Conservation (phyloP, 257 asterid genomes). For the Solanum okadae region DNA sequence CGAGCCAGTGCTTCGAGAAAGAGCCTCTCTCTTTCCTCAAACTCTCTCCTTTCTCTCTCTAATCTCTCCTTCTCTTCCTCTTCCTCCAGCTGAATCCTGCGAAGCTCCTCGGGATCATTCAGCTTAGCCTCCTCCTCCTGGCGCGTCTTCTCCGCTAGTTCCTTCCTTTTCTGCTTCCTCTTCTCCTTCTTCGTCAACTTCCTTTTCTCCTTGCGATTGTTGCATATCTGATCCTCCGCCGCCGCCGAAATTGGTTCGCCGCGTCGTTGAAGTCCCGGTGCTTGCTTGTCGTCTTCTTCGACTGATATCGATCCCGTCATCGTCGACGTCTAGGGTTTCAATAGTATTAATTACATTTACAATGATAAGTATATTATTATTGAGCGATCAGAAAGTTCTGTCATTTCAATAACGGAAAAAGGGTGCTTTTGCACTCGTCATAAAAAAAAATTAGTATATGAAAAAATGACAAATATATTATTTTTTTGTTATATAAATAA, state of each 20-base stretch:
- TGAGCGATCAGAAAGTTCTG: not conserved
- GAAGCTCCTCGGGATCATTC: slow-evolving; percentile 69
- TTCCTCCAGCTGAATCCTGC: slow-evolving; percentile 57
- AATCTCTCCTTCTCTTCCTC: slow-evolving; percentile 58
- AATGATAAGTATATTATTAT: not conserved
- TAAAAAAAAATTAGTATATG: too few relatives aligned
- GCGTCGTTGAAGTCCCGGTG: not conserved
- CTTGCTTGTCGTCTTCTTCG: slow-evolving; percentile 3
- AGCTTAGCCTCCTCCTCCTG: slow-evolving; percentile 60
- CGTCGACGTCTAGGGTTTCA: slow-evolving; percentile 2
- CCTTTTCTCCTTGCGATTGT: slow-evolving; percentile 62
- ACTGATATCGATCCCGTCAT: slow-evolving; percentile 15
- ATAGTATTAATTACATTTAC: not conserved
- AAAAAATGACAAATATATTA: too few relatives aligned
- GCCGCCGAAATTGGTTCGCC: not conserved
- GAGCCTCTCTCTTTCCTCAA: slow-evolving; percentile 72
- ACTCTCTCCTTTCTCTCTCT: slow-evolving; percentile 58
- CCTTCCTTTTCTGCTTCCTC: slow-evolving; percentile 81
- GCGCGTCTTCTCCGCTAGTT: slow-evolving; percentile 61
- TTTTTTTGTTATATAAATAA: too few relatives aligned
- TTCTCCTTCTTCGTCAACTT: slow-evolving; percentile 77
- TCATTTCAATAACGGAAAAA: too few relatives aligned
- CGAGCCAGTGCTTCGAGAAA: slow-evolving; percentile 64
- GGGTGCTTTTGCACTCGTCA: too few relatives aligned
- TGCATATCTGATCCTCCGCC: slow-evolving; percentile 9